Evolutionary conservation across 495 filamentous ascomycete species (phyloP), one percentile per base, ranked within the genome.

Genomic region (Hypoxylon trugodes): DNA sequence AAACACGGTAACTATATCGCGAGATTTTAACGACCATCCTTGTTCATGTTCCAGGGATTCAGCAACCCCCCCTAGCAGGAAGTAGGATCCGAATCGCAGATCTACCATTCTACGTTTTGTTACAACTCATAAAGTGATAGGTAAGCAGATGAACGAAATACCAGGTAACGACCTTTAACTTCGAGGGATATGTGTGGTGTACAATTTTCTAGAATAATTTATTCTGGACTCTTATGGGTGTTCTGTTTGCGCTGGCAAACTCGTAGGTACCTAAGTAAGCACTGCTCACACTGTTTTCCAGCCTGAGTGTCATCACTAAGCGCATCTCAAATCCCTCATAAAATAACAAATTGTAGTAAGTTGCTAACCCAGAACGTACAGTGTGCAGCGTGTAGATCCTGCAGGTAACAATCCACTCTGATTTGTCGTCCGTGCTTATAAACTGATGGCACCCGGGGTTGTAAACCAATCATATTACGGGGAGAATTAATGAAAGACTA

Each of bases 41-140:
- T 62, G 58, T 28, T 55, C 28, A 51, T 45, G 6, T 25, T 28
- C 46, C 57, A 46, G 28, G 62, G 53, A 41, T 28, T 10, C 42
- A 16, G 41, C n/a, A n/a, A n/a, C n/a, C 48, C 24, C 45, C 30
- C 52, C 32, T 52, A 61, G 52, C 64, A 58, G 64, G 58, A 58
- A 54, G 53, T 42, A 42, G 58, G 58, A 62, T 58, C 51, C 55
- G 28, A 67, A 62, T 67, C 64, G 58, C 58, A 67, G 64, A 67
- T 67, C 64, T 55, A 22, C 24, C n/a, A 49, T 54, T 53, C 51
- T 52, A 15, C 28, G 19, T 50, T 63, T 51, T 61, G 33, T 66
- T 57, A 66, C 37, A 66, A 47, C 50, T 66, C 50, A 66, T 42
- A 40, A 52, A 40, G 28, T 22, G 38, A 38, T 21, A 25, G n/a